Evolutionary conservation across 345 rosid species (phyloP), one percentile per base, ranked within the genome.

Genomic region (Nephelium lappaceum): DNA sequence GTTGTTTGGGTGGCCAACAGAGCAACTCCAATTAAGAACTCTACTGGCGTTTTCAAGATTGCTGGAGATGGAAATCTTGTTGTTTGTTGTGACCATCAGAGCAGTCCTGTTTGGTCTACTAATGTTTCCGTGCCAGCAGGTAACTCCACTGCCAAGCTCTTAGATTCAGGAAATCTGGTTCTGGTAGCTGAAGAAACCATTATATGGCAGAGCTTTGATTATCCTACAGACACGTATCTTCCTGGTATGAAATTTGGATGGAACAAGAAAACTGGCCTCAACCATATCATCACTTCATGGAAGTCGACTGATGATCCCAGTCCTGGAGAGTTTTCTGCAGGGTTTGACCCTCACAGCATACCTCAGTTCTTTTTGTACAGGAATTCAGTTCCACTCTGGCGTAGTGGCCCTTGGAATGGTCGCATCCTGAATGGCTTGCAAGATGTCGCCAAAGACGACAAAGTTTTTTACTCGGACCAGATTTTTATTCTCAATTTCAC

Each of bases 1-100:
- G 69, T 89, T 41, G 97, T 91, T n/a, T 94, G 98, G 97, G 94
- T 94, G 39, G 98, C 98, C 23, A 92, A 94, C 61, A 86, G 97
- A 74, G 89, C 88, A 42, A 76, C 38, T 63, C 94, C 97, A 6
- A 55, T 91, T 45, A 77, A 78, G 36, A 86, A 83, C 68, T 74
- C 85, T 27, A 70, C 88, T 1, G 97, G 93, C 38, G 66, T 21
- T 4, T 72, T 94, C 67, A 79, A 81, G 55, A 79, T 91, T 75
- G 78, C 75, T 23, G 63, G 79, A 77, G 79, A 77, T 64, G 89
- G 87, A 49, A 84, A 91, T 68, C 86, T 87, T 5, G 89, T 64
- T 81, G 14, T 83, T 8, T 45, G 8, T 5, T 45, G 51, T 45
- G 1, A 45, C 47, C 83, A 45, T 53, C 83, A 75, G 60, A 60